Percentiles rank a stretch among this genome's conserved stretches.
These are phyloP conservation scores for Macrolepiota albuminosa DNA, from an alignment of 768 basidiomycete species.

Conservation along the genomic window DNA sequence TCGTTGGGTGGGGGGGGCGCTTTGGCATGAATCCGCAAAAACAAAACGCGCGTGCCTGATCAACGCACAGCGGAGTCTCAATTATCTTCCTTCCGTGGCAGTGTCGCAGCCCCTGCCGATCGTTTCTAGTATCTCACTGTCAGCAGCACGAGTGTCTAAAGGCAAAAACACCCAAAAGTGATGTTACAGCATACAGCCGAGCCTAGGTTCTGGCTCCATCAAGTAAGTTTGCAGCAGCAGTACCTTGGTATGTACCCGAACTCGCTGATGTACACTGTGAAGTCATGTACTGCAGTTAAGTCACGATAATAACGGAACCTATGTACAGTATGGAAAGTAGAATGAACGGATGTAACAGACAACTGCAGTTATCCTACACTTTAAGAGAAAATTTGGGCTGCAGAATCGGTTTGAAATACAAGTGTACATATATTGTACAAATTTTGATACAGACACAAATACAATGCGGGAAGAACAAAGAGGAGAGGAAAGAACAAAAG, in stretches of 20 bases:
- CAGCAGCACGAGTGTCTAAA: not conserved
- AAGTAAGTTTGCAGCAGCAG: not conserved
- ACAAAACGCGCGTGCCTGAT: slow-evolving; percentile 11
- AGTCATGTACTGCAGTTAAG: not conserved
- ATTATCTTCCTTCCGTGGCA: too few relatives aligned
- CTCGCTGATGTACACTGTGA: not conserved
- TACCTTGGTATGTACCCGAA: not conserved
- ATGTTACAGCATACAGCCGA: not conserved
- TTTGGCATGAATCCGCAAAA: slow-evolving; percentile 33
- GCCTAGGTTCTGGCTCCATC: too few relatives aligned
- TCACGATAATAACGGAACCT: too few relatives aligned
- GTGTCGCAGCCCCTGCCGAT: too few relatives aligned
- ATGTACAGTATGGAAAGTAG: too few relatives aligned
- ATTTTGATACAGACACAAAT: not conserved
- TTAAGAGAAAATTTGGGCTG: not conserved
- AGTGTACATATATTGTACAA: not conserved
- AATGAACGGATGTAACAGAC: not conserved
- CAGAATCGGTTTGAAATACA: not conserved
- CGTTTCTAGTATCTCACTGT: too few relatives aligned
- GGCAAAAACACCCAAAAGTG: not conserved
- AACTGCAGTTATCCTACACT: not conserved
- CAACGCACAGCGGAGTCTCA: slow-evolving; percentile 11
- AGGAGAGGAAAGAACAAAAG: not conserved
- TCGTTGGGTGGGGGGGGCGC: slow-evolving; percentile 37
- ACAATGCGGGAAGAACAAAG: not conserved